phyloP scores from a whole-genome alignment of 2,329 filamentous ascomycete genomes.

The Venturia nashicola region DNA sequence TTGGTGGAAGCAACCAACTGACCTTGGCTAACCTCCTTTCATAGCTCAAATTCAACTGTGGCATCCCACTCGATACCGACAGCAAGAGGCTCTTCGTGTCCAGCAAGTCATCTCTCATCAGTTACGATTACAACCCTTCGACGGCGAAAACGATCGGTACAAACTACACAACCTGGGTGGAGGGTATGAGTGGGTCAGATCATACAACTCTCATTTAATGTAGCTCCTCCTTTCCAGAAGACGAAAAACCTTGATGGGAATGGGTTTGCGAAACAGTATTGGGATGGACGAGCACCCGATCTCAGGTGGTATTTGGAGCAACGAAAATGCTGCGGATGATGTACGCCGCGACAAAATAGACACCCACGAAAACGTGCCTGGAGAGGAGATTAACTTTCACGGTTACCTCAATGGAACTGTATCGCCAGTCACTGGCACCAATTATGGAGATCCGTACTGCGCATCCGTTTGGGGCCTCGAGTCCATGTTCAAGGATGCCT shows the following conservation, averaged over 20 bases:
- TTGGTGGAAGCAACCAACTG: background rate
- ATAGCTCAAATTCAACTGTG: constrained; percentile 33
- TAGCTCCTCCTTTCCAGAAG: constrained; percentile 28
- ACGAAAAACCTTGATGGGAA: constrained; percentile 39
- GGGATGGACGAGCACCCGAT: constrained; percentile 51
- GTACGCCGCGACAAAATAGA: constrained; percentile 44
- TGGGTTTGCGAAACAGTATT: constrained; percentile 62
- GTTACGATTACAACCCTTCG: constrained; percentile 52
- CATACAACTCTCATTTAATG: constrained; percentile 50
- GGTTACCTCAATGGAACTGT: constrained; percentile 44
- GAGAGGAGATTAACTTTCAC: constrained; percentile 62
- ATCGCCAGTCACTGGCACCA: constrained; percentile 31
- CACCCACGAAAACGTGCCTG: constrained; percentile 56
- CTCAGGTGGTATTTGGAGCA: constrained; percentile 38
- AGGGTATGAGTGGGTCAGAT: constrained; percentile 45
- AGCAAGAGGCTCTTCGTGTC: constrained; percentile 43
- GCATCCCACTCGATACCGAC: constrained; percentile 35
- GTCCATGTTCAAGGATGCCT: constrained; percentile 19
- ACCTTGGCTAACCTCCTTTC: background rate
- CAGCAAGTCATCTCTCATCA: constrained; percentile 20
- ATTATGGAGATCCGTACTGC: constrained; percentile 62
- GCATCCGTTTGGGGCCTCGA: constrained; percentile 51
- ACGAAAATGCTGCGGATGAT: constrained; percentile 61
- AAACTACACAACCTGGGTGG: constrained; percentile 37
- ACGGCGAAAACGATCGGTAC: constrained; percentile 20